Percentiles rank a stretch among this genome's conserved stretches.
These are phyloP conservation scores for Saccharomyces pastorianus DNA, from an alignment of 1,139 yeast species.

Conservation along the genomic window DNA sequence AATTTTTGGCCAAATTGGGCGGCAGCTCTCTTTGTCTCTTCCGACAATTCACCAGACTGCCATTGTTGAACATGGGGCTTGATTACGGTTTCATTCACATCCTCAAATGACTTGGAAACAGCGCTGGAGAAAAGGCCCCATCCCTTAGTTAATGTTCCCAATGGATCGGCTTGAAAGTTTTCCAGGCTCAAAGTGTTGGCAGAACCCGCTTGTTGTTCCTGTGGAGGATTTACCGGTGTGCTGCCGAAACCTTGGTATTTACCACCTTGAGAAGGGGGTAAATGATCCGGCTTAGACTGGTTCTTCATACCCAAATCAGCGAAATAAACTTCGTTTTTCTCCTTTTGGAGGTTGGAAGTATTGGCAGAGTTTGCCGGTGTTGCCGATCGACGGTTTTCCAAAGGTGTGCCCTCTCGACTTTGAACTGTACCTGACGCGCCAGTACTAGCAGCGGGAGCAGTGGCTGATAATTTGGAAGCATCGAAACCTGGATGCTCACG, in stretches of 20 bases:
- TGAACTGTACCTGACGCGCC: constrained; percentile 9
- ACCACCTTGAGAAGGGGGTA: constrained; percentile 94
- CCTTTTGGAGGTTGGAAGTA: constrained; percentile 35
- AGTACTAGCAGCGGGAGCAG: constrained; percentile 10
- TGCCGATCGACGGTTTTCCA: constrained; percentile 35
- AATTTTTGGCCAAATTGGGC: constrained; percentile 91
- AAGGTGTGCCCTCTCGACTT: constrained; percentile 20
- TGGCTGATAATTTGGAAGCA: constrained; percentile 18
- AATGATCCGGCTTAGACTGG: constrained; percentile 61
- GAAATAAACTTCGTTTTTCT: constrained; percentile 71
- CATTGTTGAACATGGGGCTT: constrained; percentile 80
- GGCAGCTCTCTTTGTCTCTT: constrained; percentile 83
- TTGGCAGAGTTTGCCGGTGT: constrained; percentile 34
- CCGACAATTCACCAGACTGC: constrained; percentile 70
- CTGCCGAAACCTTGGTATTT: constrained; percentile 87
- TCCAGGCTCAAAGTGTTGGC: constrained; percentile 52
- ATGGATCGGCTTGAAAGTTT: constrained; percentile 74
- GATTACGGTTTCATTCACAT: constrained; percentile 80
- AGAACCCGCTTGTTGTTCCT: constrained; percentile 24
- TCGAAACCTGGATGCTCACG: constrained; percentile 48
- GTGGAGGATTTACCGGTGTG: constrained; percentile 38
- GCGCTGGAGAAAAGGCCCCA: constrained; percentile 88
- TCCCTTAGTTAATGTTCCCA: constrained; percentile 82
- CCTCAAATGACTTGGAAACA: constrained; percentile 73
- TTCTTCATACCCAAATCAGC: constrained; percentile 70